phyloP scores from a whole-genome alignment of 1,284 basidiomycete genomes.

The Apiotrichum akiyoshidainum region DNA sequence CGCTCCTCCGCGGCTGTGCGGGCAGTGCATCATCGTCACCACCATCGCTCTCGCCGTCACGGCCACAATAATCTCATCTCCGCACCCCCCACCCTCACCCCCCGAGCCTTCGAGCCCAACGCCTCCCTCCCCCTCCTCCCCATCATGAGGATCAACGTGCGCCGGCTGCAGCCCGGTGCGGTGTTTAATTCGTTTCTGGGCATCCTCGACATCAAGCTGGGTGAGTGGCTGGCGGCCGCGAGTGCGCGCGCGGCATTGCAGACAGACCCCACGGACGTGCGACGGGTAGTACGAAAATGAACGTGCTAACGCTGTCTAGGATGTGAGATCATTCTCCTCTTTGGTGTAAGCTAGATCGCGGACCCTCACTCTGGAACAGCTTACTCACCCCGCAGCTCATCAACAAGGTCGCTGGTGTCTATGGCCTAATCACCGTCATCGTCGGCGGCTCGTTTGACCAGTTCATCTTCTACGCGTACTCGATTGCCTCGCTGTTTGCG shows the following conservation, averaged over 20 bases:
- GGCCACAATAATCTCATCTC: background rate
- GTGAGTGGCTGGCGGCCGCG: conserved; percentile 45
- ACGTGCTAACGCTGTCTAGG: conserved; percentile 36
- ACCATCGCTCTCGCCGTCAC: no score
- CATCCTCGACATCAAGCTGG: conserved; percentile 82
- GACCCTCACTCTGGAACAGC: background rate
- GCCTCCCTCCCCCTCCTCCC: background rate
- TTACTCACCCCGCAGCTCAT: conserved; percentile 60
- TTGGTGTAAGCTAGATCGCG: conserved; percentile 78
- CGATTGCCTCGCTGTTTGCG: conserved; percentile 72
- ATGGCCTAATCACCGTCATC: conserved; percentile 87
- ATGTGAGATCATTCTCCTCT: conserved; percentile 76
- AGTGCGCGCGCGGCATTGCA: background rate
- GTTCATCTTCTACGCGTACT: conserved; percentile 89
- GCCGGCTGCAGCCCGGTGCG: conserved; percentile 32
- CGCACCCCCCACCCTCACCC: background rate
- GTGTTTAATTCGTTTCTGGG: conserved; percentile 74
- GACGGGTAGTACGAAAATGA: background rate
- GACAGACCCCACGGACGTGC: background rate
- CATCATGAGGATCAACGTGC: conserved; percentile 36
- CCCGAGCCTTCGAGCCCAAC: no score
- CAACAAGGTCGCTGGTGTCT: conserved; percentile 97
- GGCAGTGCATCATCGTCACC: no score
- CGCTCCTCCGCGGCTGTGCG: no score
- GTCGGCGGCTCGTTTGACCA: conserved; percentile 87